These are phyloP conservation scores for Herpotrichia juniperi DNA, from an alignment of 2,329 filamentous ascomycete genomes.

Conservation along the genomic window DNA sequence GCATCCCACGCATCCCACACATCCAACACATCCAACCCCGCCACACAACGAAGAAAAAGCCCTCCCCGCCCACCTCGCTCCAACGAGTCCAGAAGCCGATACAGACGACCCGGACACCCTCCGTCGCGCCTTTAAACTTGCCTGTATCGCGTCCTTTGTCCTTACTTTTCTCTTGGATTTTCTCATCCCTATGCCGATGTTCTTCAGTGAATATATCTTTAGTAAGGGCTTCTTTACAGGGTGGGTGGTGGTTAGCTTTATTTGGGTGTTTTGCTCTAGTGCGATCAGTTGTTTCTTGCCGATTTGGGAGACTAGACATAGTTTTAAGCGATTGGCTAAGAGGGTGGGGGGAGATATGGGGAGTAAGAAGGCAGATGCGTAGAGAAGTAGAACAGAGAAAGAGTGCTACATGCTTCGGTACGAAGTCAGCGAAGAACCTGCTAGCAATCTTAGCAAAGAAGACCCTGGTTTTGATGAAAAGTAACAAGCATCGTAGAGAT, in stretches of 20 bases:
- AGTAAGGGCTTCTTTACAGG: slow-evolving; percentile 49
- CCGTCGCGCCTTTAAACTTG: slow-evolving; percentile 44
- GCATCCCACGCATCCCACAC: no score
- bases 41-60: slow-evolving; percentile 26
- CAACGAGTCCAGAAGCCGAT: slow-evolving; percentile 3
- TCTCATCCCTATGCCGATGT: slow-evolving; percentile 50
- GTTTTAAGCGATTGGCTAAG: slow-evolving; percentile 27
- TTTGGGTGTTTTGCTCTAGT: slow-evolving; percentile 51
- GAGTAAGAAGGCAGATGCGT: neutral
- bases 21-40: no score
- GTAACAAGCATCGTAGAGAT: no score
- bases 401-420: no score
- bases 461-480: no score
- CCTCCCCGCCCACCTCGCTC: slow-evolving; percentile 19
- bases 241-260: slow-evolving; percentile 50
- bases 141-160: slow-evolving; percentile 44
- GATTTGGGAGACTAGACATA: slow-evolving; percentile 48
- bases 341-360: slow-evolving; percentile 19
- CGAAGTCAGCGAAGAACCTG: no score
- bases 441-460: no score
- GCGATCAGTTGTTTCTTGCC: slow-evolving; percentile 50
- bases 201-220: slow-evolving; percentile 50
- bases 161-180: slow-evolving; percentile 50
- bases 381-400: no score
- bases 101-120: slow-evolving; percentile 39